A percentile compares a stretch with the other conserved stretches of the same genome.
phyloP scores from a whole-genome alignment of 1,284 basidiomycete species.

The Hymenochaete sp. region DNA sequence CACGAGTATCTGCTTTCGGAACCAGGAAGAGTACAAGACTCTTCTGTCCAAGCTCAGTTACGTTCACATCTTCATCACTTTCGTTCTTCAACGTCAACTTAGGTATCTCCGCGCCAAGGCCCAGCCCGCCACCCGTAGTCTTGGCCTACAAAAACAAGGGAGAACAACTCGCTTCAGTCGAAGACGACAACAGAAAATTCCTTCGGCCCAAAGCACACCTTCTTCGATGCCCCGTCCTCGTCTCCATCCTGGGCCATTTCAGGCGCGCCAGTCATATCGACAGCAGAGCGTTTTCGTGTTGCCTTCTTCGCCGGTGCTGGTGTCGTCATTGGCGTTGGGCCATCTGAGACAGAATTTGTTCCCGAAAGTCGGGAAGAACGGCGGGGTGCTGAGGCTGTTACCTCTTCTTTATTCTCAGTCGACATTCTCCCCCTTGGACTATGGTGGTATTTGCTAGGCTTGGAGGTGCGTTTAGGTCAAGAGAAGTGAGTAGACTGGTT shows the following conservation, averaged over 20 bases:
- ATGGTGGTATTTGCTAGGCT: too few relatives aligned
- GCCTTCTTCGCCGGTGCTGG: constrained; percentile 13
- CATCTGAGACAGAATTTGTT: constrained; percentile 16
- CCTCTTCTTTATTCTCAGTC: constrained; percentile 2
- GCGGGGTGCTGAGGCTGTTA: constrained; percentile 6
- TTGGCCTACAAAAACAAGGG: neutral
- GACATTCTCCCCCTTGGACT: too few relatives aligned
- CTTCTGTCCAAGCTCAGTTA: constrained; percentile 44
- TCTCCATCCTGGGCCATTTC: constrained; percentile 27
- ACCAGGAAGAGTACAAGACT: constrained; percentile 80
- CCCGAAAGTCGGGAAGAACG: constrained; percentile 18
- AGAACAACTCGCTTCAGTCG: neutral
- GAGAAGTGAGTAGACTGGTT: too few relatives aligned
- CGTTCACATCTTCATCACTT: constrained; percentile 62
- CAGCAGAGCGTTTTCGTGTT: constrained; percentile 22
- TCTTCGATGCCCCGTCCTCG: constrained; percentile 4
- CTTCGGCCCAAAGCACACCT: neutral
- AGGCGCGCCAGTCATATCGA: constrained; percentile 20
- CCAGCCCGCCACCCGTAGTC: constrained; percentile 10
- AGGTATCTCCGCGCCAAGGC: constrained; percentile 70
- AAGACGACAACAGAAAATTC: neutral
- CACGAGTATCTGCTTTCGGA: constrained; percentile 79
- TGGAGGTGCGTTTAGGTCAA: too few relatives aligned
- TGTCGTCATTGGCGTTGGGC: constrained; percentile 18
- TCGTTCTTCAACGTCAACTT: constrained; percentile 71